Evolutionary conservation across 257 asterid genomes (phyloP), one percentile per base, ranked within the genome.

Genomic region (Datura wrightii): DNA sequence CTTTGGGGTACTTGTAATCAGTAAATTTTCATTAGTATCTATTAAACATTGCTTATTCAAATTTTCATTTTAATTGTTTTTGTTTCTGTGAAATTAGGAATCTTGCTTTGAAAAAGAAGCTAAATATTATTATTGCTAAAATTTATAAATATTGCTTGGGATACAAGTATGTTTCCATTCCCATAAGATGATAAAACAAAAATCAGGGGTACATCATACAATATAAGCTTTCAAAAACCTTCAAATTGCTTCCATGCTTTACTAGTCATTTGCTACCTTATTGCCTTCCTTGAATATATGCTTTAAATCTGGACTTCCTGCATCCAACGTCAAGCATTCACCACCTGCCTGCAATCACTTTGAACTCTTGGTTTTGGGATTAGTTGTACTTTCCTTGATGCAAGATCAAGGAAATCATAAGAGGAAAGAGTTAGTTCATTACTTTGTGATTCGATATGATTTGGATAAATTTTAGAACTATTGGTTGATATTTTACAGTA

Each of bases 41-140:
- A 67, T 67, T 3, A 31, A 67, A 14, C 60, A 74, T 76, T 76
- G 82, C 63, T 76, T 31, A 76, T 52, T 50, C 62, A 24, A 76
- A 50, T 15, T 15, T 69, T 69, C 52, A 69, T 69, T 16, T 69
- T 41, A 19, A 37, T 69, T 39, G 53, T 69, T 13, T 16, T 69
- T 13, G 62, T 14, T 76, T 31, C 60, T 41, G 4, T 41, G 36
- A 41, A 16, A 69, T 8, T 10, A 15, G 34, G 14, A 41, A 41
- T 8, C 11, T 0, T 31, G 6, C 3, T 6, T 34, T 65, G 0
- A 34, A 66, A 7, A 37, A 66, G 76, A 67, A 14, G 37, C 13
- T 37, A 24, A 37, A n/a, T 44, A 46, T 71, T 71, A 10, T 72
- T 42, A 42, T 48, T 72, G 6, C 80, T 46, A 72, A 11, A 5